These are phyloP conservation scores for Paecilomyces dactylethromorphus DNA, from an alignment of 2,329 filamentous ascomycete genomes.

Conservation along the genomic window DNA sequence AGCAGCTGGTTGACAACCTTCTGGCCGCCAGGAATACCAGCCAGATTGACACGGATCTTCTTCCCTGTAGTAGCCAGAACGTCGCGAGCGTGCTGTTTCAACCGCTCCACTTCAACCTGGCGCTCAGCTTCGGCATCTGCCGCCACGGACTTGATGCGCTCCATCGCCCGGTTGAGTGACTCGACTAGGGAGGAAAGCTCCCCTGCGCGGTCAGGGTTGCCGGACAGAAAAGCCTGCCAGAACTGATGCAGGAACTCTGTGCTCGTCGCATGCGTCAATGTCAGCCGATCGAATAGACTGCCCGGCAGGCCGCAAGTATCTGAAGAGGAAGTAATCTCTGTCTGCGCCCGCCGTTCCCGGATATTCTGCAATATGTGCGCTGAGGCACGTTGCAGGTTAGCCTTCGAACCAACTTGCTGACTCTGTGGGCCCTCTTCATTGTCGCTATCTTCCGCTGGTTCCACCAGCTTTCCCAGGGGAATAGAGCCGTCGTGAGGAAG, in stretches of 20 bases:
- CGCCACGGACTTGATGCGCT: slow-evolving; percentile 74
- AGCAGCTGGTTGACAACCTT: slow-evolving; percentile 71
- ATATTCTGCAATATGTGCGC: slow-evolving; percentile 54
- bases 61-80: slow-evolving; percentile 67
- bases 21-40: slow-evolving; percentile 64
- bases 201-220: slow-evolving; percentile 69
- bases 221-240: slow-evolving; percentile 86
- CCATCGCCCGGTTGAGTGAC: slow-evolving; percentile 68
- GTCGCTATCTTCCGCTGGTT: slow-evolving; percentile 51
- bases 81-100: slow-evolving; percentile 64
- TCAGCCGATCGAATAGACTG: slow-evolving; percentile 55
- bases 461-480: slow-evolving; percentile 57
- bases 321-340: slow-evolving; percentile 27
- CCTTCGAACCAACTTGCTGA: slow-evolving; percentile 62
- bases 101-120: slow-evolving; percentile 56
- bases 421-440: slow-evolving; percentile 51
- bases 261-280: slow-evolving; percentile 81
- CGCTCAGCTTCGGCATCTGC: slow-evolving; percentile 72
- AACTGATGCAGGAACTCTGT: slow-evolving; percentile 97
- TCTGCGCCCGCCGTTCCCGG: slow-evolving; percentile 49
- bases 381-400: slow-evolving; percentile 51
- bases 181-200: slow-evolving; percentile 79
- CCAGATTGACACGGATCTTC: slow-evolving; percentile 62
- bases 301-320: slow-evolving; percentile 42
- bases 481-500: slow-evolving; percentile 54